A percentile compares a stretch with the other conserved stretches of the same genome.
Evolutionary conservation across 2,329 filamentous ascomycete species (phyloP).

Genomic region (Malbranchea zuffiana): DNA sequence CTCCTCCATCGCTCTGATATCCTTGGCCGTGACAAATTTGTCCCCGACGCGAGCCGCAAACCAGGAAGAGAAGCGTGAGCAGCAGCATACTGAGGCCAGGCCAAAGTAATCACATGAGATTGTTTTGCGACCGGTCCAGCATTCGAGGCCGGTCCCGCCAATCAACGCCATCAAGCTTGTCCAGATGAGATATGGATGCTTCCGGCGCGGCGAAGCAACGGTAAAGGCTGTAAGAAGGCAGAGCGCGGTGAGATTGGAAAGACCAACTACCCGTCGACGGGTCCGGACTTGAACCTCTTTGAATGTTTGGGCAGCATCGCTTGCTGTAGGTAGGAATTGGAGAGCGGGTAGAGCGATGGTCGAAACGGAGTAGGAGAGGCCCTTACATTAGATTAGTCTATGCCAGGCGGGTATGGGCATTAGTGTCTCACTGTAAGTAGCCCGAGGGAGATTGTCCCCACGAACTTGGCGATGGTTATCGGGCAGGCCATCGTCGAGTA

Average conservation of each 20-base stretch:
- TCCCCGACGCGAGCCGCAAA: constrained; percentile 2
- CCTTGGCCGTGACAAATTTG: not conserved
- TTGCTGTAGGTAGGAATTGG: constrained; percentile 66
- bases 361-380: constrained; percentile 75
- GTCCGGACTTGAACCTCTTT: constrained; percentile 53
- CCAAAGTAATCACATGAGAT: constrained; percentile 5
- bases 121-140: constrained; percentile 58
- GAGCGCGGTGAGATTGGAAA: constrained; percentile 57
- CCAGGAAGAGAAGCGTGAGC: not conserved
- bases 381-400: constrained; percentile 43
- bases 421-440: constrained; percentile 60
- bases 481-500: constrained; percentile 56
- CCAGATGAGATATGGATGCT: constrained; percentile 87
- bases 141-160: constrained; percentile 47
- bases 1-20: constrained; percentile 18
- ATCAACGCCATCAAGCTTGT: constrained; percentile 53
- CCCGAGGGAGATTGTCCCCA: constrained; percentile 80
- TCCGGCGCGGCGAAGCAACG: constrained; percentile 60
- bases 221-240: constrained; percentile 68
- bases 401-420: constrained; percentile 7
- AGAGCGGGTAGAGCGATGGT: constrained; percentile 69
- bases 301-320: constrained; percentile 59
- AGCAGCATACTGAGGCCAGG: constrained; percentile 4
- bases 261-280: constrained; percentile 53
- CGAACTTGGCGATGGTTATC: constrained; percentile 77